A percentile compares a stretch with the other conserved stretches of the same genome.
phyloP scores from a whole-genome alignment of 1,284 basidiomycete genomes.

The Austroboletus novae-zelandiae region DNA sequence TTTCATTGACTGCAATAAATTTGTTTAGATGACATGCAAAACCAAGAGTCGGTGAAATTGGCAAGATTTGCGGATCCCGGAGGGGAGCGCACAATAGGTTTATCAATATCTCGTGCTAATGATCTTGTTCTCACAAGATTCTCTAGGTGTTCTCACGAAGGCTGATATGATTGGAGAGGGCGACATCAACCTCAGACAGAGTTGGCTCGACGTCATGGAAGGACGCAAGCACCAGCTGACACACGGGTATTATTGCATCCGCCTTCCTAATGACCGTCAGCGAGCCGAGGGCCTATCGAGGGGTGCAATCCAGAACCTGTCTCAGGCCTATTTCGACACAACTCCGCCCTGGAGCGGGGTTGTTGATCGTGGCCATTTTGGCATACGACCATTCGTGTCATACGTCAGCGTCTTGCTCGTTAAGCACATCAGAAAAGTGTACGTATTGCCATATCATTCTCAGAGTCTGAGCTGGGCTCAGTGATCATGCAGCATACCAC shows the following conservation, averaged over 20 bases:
- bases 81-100: conserved; percentile 49
- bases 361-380: conserved; percentile 47
- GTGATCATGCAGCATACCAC: conserved; percentile 41
- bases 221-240: conserved; percentile 45
- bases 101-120: neutral
- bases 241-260: conserved; percentile 67
- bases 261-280: conserved; percentile 61
- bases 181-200: conserved; percentile 38
- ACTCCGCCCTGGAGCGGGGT: conserved; percentile 52
- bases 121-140: neutral
- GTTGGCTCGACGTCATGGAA: conserved; percentile 55
- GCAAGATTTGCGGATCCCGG: too few relatives aligned
- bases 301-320: conserved; percentile 38
- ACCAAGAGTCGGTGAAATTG: conserved; percentile 50
- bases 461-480: conserved; percentile 7
- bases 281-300: conserved; percentile 39
- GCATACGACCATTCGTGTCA: conserved; percentile 52
- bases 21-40: conserved; percentile 60
- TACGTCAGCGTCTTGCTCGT: conserved; percentile 53
- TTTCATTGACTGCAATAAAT: neutral
- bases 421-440: conserved; percentile 50
- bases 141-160: conserved; percentile 62
- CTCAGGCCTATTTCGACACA: conserved; percentile 45
- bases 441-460: conserved; percentile 19
- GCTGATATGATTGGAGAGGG: conserved; percentile 53